Percentiles rank a stretch among this genome's conserved stretches.
These are phyloP conservation scores for Pythium utonaiense DNA, from an alignment of 352 stramenopile species.

Conservation along the genomic window DNA sequence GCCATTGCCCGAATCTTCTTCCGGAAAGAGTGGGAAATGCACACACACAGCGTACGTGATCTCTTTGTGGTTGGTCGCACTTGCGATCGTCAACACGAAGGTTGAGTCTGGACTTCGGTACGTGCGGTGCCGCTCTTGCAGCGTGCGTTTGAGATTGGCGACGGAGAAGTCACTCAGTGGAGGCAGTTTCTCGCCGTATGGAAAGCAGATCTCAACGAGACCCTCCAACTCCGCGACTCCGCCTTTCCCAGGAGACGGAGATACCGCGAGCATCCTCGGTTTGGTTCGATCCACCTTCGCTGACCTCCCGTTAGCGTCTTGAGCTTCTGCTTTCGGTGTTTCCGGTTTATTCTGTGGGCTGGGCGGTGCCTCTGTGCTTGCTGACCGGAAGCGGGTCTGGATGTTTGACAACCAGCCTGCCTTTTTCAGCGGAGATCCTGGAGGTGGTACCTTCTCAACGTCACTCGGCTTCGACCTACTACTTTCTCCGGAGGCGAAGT, in stretches of 20 bases:
- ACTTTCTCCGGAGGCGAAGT: constrained; percentile 3
- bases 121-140: constrained; percentile 68
- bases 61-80: constrained; percentile 37
- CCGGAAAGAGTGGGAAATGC: constrained; percentile 54
- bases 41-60: constrained; percentile 74
- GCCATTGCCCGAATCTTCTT: constrained; percentile 29
- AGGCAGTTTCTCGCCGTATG: constrained; percentile 46
- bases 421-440: constrained; percentile 24
- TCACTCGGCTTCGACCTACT: neutral
- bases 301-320: neutral
- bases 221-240: constrained; percentile 58
- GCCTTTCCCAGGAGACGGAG: constrained; percentile 30
- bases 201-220: constrained; percentile 74
- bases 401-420: constrained; percentile 25
- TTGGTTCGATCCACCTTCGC: constrained; percentile 17
- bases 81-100: constrained; percentile 71
- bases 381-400: constrained; percentile 20
- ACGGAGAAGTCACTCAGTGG: constrained; percentile 52
- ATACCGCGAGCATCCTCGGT: constrained; percentile 49
- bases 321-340: neutral
- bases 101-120: constrained; percentile 62
- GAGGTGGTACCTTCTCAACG: neutral
- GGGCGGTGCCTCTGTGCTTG: constrained; percentile 14
- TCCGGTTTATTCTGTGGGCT: constrained; percentile 1
- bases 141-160: constrained; percentile 41